Conservation (phyloP, 306 rosid species). For the Inga oerstediana region DNA sequence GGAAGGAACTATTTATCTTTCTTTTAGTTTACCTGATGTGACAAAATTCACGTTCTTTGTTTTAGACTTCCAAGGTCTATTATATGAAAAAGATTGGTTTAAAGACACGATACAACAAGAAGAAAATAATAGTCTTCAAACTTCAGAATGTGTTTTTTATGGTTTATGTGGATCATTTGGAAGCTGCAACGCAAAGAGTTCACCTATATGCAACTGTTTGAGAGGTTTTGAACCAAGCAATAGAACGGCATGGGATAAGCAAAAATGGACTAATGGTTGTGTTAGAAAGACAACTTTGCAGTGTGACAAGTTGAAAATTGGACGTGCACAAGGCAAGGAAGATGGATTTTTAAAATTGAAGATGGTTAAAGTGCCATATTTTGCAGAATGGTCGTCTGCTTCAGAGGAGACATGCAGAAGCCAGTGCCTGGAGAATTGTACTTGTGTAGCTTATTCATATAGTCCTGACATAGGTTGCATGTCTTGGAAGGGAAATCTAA, state of each 20-base stretch:
- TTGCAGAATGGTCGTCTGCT: background rate
- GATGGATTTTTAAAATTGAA: constrained; percentile 45
- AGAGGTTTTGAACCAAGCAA: constrained; percentile 46
- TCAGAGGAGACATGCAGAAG: constrained; percentile 13
- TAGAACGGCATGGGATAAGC: constrained; percentile 31
- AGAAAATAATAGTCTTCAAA: background rate
- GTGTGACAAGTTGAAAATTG: constrained; percentile 34
- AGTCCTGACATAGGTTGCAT: constrained; percentile 33
- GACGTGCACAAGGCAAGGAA: background rate
- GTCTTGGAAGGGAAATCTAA: constrained; percentile 24
- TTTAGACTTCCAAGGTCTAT: constrained; percentile 26
- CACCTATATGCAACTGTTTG: constrained; percentile 53
- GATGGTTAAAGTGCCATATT: constrained; percentile 46
- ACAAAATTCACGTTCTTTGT: background rate
- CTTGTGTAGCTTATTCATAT: constrained; percentile 33
- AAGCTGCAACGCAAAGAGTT: background rate
- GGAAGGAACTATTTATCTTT: constrained; percentile 19
- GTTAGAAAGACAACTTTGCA: constrained; percentile 27
- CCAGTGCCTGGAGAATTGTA: constrained; percentile 34
- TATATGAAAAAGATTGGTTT: background rate
- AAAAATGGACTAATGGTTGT: constrained; percentile 37
- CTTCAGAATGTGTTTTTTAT: constrained; percentile 28
- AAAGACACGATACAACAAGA: background rate
- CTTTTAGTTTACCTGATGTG: background rate
- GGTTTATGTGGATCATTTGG: constrained; percentile 37